These are phyloP conservation scores for Phalaenopsis equestris DNA, from an alignment of 106 monocot species.

Conservation along the genomic window DNA sequence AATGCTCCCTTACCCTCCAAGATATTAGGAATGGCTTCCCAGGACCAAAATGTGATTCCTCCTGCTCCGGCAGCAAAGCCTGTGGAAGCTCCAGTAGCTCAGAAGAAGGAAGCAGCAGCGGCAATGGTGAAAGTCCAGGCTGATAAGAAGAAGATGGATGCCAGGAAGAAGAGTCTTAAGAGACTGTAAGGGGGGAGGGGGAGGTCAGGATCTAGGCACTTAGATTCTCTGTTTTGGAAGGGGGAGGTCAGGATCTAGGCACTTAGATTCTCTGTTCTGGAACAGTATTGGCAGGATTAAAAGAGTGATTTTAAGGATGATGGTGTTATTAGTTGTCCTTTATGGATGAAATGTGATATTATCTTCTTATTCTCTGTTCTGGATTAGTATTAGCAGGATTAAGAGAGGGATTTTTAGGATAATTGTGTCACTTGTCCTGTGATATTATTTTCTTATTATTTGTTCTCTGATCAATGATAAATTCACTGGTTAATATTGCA, in stretches of 20 bases:
- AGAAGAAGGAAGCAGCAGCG: slow-evolving; percentile 27
- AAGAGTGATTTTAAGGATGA: not conserved
- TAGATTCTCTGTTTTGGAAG: not conserved
- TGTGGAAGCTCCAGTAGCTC: slow-evolving; percentile 15
- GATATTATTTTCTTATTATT: too few relatives aligned
- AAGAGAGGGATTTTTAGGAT: too few relatives aligned
- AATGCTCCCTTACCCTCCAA: slow-evolving; percentile 20
- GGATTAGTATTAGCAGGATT: too few relatives aligned
- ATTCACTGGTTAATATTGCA: too few relatives aligned
- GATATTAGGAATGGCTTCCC: slow-evolving; percentile 14
- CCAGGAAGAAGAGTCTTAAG: slow-evolving; percentile 92
- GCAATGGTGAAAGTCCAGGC: slow-evolving; percentile 30
- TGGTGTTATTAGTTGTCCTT: not conserved
- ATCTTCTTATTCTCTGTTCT: too few relatives aligned
- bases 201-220: not conserved
- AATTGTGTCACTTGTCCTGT: too few relatives aligned
- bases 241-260: not conserved
- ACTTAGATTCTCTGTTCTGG: not conserved
- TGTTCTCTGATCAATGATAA: too few relatives aligned
- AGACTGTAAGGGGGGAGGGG: slow-evolving; percentile 33
- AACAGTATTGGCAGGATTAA: not conserved
- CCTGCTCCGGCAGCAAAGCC: slow-evolving; percentile 11
- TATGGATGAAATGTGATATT: not conserved
- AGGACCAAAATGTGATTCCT: slow-evolving; percentile 32
- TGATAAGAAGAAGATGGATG: slow-evolving; percentile 88